Evolutionary conservation across 2,329 filamentous ascomycete species (phyloP), one percentile per base, ranked within the genome.

Genomic region (Epicoccum sorghinum): DNA sequence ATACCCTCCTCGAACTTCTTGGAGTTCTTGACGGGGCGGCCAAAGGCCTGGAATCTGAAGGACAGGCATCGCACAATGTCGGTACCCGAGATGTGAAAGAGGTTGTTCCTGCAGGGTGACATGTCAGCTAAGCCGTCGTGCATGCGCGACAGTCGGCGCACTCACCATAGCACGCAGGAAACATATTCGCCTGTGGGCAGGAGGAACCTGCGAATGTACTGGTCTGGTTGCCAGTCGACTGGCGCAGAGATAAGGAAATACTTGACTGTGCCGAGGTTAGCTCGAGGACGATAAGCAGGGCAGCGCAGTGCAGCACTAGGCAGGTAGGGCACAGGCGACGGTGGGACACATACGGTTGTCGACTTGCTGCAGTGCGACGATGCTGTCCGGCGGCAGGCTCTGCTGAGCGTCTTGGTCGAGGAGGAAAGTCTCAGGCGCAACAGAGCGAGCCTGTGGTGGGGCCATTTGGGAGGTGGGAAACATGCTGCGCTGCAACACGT

Each of bases 1-100:
- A 99, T 98, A 66, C 95, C 95, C 78, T 99, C 95, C 78, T 99
- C 95, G 73, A 99, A 99, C 79, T 99, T 99, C 82, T 99, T 99
- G 36, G 93, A 96, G 82, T 99, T 99, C 84, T 97, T 98, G 58
- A 99, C 95, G 0, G 95, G 95, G 52, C 95, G 91, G 68, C 95
- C 95, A 73, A 99, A 99, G 46, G 95, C 95, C 80, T 98, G 95
- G 80, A 99, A 99, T 74, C 95, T 86, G 81, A 99, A 99, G 7
- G 95, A 96, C 40, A 99, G 85, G 73, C 95, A 99, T 85, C 95
- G 88, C 58, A 99, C 95, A 71, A 99, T 99, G 77, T 99, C 95
- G 66, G 95, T 99, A 60, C 95, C 95, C 24, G 95, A 98, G 72
- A 99, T 96, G 83, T 99, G 95, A 77, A 99, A 99, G 68, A 99